A percentile compares a stretch with the other conserved stretches of the same genome.
phyloP scores from a whole-genome alignment of 306 rosid genomes.

The Lotus japonicus region DNA sequence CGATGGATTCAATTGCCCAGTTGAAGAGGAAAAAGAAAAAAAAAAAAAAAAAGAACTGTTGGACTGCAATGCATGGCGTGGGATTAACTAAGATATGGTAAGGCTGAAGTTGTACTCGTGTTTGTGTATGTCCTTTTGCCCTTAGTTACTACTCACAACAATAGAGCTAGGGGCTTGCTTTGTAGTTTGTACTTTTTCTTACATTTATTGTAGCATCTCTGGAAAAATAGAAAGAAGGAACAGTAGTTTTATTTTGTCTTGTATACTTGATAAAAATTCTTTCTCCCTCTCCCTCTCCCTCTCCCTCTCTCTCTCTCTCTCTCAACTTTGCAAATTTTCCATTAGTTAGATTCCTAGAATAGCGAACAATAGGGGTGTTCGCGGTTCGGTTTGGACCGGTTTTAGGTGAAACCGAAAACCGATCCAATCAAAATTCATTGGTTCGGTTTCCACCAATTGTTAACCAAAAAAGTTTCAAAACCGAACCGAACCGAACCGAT shows the following conservation, averaged over 20 bases:
- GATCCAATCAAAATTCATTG: too few relatives aligned
- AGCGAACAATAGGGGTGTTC: too few relatives aligned
- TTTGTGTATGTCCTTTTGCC: neutral
- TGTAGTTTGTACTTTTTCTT: neutral
- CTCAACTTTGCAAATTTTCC: too few relatives aligned
- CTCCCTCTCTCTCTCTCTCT: too few relatives aligned
- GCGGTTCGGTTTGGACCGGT: too few relatives aligned
- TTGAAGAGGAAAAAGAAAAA: too few relatives aligned
- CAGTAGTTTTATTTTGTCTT: neutral
- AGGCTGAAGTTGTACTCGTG: neutral
- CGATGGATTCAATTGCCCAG: neutral
- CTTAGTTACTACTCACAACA: neutral
- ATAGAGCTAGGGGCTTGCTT: neutral
- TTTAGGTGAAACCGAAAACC: too few relatives aligned
- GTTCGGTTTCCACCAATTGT: too few relatives aligned
- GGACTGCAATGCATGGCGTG: neutral
- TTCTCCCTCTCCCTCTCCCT: neutral
- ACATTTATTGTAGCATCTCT: neutral
- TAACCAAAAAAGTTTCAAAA: too few relatives aligned
- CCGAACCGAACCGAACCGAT: too few relatives aligned
- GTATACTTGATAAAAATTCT: neutral
- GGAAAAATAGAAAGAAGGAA: neutral
- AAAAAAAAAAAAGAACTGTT: neutral
- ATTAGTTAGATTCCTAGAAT: too few relatives aligned
- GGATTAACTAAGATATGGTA: neutral